Percentiles rank a stretch among this genome's conserved stretches.
These are phyloP conservation scores for Rhynchospora breviuscula DNA, from an alignment of 176 grass and related monocot genomes.

Conservation along the genomic window DNA sequence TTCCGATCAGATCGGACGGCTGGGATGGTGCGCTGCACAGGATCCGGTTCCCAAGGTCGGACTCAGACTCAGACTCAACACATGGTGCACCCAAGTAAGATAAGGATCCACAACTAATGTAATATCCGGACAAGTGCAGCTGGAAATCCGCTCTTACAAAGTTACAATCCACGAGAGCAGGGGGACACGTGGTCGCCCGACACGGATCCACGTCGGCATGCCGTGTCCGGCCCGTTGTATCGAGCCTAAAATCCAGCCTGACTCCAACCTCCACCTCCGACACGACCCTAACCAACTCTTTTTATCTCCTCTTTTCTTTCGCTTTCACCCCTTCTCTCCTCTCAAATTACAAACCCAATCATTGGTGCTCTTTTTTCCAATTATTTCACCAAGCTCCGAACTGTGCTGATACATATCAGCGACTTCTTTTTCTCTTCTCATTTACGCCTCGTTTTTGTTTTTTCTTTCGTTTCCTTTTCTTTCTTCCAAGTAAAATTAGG, in stretches of 20 bases:
- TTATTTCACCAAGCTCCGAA: neutral
- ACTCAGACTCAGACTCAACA: too few relatives aligned
- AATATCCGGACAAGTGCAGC: neutral
- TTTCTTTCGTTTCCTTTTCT: neutral
- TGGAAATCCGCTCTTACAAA: neutral
- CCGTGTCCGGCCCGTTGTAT: neutral
- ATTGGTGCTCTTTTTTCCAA: neutral
- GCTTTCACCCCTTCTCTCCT: neutral
- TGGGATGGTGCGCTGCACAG: too few relatives aligned
- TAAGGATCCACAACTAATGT: neutral
- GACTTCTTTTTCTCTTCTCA: neutral
- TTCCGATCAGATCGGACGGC: too few relatives aligned
- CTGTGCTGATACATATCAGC: neutral
- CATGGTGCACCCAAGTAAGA: neutral
- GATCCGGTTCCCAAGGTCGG: too few relatives aligned
- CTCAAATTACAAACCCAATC: neutral
- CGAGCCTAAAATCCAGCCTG: conserved; percentile 1
- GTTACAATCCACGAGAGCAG: neutral
- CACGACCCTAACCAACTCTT: neutral
- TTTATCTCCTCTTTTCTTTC: neutral
- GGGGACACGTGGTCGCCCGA: conserved; percentile 11
- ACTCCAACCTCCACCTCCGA: conserved; percentile 3
- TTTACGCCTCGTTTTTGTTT: neutral
- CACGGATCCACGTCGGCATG: neutral
- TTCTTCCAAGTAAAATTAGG: neutral